Evolutionary conservation across 208 protist genomes (phyloP).

Genomic region (Borovskyia barvae): DNA sequence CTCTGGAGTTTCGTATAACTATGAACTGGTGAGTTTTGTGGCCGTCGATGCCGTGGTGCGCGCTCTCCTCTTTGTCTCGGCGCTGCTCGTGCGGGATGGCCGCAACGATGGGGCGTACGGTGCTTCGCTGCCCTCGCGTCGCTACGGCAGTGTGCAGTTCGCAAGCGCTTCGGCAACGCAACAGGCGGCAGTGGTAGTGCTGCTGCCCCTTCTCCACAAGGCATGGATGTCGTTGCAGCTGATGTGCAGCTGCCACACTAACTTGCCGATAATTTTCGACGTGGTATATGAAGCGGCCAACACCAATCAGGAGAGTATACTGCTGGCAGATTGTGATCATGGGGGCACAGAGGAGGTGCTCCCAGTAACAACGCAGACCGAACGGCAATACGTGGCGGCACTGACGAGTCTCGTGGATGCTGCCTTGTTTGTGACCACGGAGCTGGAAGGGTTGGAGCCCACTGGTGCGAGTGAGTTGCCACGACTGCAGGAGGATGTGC

Average conservation of each 20-base stretch:
- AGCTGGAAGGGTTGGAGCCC: constrained; percentile 55
- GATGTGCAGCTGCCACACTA: constrained; percentile 40
- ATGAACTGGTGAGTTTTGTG: constrained; percentile 44
- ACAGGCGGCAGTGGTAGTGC: constrained; percentile 52
- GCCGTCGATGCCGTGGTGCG: constrained; percentile 52
- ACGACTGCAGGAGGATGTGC: constrained; percentile 39
- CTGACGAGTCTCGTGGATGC: constrained; percentile 43
- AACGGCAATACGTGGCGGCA: constrained; percentile 39
- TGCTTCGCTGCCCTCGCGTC: constrained; percentile 27
- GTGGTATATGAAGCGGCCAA: constrained; percentile 47
- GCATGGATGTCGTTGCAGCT: constrained; percentile 61
- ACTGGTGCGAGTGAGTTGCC: constrained; percentile 31
- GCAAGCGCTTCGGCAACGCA: constrained; percentile 37
- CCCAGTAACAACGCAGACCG: constrained; percentile 27
- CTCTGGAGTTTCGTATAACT: constrained; percentile 47
- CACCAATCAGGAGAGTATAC: constrained; percentile 36
- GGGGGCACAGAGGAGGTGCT: constrained; percentile 23
- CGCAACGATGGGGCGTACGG: constrained; percentile 33
- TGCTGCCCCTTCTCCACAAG: constrained; percentile 78
- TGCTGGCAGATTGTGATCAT: constrained; percentile 14
- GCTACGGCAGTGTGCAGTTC: constrained; percentile 32
- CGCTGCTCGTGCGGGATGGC: constrained; percentile 46
- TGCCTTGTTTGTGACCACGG: constrained; percentile 40
- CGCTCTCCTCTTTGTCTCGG: constrained; percentile 36
- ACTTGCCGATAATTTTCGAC: constrained; percentile 72